These are phyloP conservation scores for Cryomyces antarcticus DNA, from an alignment of 495 filamentous ascomycete species.

Conservation along the genomic window DNA sequence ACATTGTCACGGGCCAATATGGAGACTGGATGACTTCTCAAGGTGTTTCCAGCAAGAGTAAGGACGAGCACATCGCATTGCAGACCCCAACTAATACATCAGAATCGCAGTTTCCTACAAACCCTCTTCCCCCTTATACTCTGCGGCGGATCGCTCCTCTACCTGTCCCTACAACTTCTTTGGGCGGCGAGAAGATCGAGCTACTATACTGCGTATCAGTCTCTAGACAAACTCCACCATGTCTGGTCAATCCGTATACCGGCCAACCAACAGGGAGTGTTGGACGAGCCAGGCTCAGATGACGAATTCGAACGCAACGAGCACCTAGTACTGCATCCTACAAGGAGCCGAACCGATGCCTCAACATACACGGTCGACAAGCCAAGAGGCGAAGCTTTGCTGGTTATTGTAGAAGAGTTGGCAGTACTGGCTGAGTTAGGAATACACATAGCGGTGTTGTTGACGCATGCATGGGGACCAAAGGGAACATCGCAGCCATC, in stretches of 20 bases:
- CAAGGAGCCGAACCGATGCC: constrained; percentile 35
- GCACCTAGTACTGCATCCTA: constrained; percentile 36
- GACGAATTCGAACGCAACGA: constrained; percentile 15
- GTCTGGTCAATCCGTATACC: constrained; percentile 4
- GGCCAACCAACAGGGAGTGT: constrained; percentile 1
- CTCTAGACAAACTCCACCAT: constrained; percentile 17
- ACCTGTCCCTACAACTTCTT: constrained; percentile 35
- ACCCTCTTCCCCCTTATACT: constrained; percentile 58
- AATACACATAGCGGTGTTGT: constrained; percentile 40
- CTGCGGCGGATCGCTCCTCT: constrained; percentile 46
- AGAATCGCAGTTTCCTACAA: constrained; percentile 50
- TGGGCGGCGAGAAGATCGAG: constrained; percentile 27
- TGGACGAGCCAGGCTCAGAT: constrained; percentile 22
- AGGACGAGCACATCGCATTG: constrained; percentile 13
- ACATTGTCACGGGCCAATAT: constrained; percentile 60
- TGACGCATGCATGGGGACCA: constrained; percentile 31
- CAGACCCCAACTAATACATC: no score
- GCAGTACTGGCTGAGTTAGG: constrained; percentile 51
- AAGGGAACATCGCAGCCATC: constrained; percentile 38
- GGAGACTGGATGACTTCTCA: constrained; percentile 76
- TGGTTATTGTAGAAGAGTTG: constrained; percentile 52
- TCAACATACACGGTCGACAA: constrained; percentile 56
- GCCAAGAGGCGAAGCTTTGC: constrained; percentile 47
- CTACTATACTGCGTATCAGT: constrained; percentile 28
- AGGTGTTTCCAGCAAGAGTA: constrained; percentile 78